Percentiles rank a stretch among this genome's conserved stretches.
phyloP scores from a whole-genome alignment of 2,329 filamentous ascomycete species.

The Polychaeton citri region DNA sequence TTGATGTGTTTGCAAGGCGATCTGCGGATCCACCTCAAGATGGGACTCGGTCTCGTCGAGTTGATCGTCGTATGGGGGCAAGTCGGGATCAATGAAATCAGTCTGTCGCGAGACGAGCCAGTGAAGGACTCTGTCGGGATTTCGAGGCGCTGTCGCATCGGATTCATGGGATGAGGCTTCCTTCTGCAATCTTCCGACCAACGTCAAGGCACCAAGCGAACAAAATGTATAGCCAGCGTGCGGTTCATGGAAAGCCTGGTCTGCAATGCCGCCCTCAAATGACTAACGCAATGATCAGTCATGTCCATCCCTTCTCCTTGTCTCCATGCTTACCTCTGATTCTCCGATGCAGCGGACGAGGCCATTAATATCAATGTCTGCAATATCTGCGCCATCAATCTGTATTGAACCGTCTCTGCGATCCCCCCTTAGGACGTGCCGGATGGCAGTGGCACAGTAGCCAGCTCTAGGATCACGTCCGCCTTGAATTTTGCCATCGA shows the following conservation, averaged over 20 bases:
- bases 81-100: constrained; percentile 20
- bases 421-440: constrained; percentile 57
- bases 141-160: constrained; percentile 18
- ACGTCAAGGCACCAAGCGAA: constrained; percentile 61
- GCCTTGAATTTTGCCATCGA: constrained; percentile 51
- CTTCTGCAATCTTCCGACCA: constrained; percentile 51
- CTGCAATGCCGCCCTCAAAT: constrained; percentile 75
- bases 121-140: constrained; percentile 26
- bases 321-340: constrained; percentile 32
- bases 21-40: too few relatives aligned
- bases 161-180: constrained; percentile 1
- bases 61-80: constrained; percentile 20
- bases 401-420: constrained; percentile 36
- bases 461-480: constrained; percentile 79
- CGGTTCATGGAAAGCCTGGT: constrained; percentile 66
- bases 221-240: constrained; percentile 90
- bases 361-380: constrained; percentile 61
- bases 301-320: not conserved
- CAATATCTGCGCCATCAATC: constrained; percentile 40
- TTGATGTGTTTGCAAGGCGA: constrained; percentile 8
- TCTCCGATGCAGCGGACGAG: constrained; percentile 58
- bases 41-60: constrained; percentile 12
- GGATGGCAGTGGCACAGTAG: constrained; percentile 67
- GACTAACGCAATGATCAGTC: constrained; percentile 35
- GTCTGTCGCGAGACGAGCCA: constrained; percentile 38